Conservation (phyloP, 768 basidiomycete species). For the Hemileccinum impolitum region DNA sequence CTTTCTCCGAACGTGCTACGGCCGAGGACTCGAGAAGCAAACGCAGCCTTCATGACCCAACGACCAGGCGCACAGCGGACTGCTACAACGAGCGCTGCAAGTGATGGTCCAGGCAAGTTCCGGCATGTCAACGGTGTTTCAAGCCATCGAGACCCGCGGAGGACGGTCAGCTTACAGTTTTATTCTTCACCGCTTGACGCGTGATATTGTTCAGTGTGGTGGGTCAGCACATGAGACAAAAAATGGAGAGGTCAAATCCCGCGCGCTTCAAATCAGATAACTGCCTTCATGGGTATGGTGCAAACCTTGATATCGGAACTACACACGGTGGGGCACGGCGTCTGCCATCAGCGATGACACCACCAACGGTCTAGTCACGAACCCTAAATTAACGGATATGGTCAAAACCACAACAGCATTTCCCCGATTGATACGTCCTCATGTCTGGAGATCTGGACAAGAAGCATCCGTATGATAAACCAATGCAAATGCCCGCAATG, state of each 20-base stretch:
- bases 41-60: background rate
- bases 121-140: slow-evolving; percentile 15
- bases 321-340: slow-evolving; percentile 16
- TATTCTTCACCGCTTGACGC: slow-evolving; percentile 8
- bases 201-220: background rate
- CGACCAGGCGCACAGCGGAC: background rate
- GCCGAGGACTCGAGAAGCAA: slow-evolving; percentile 7
- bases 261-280: slow-evolving; percentile 14
- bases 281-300: slow-evolving; percentile 13
- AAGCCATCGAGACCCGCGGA: slow-evolving; percentile 29
- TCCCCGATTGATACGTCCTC: slow-evolving; percentile 25
- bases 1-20: background rate
- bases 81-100: background rate
- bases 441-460: slow-evolving; percentile 22
- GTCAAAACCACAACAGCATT: slow-evolving; percentile 20
- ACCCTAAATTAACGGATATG: slow-evolving; percentile 33
- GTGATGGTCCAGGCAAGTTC: slow-evolving; percentile 7
- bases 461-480: slow-evolving; percentile 13
- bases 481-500: slow-evolving; percentile 8
- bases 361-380: slow-evolving; percentile 11
- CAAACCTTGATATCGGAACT: slow-evolving; percentile 11
- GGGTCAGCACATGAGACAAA: background rate
- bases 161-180: slow-evolving; percentile 5
- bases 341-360: slow-evolving; percentile 20
- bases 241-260: slow-evolving; percentile 19